Evolutionary conservation across 805 yeast species (phyloP).

Genomic region (Saturnispora galanensis): DNA sequence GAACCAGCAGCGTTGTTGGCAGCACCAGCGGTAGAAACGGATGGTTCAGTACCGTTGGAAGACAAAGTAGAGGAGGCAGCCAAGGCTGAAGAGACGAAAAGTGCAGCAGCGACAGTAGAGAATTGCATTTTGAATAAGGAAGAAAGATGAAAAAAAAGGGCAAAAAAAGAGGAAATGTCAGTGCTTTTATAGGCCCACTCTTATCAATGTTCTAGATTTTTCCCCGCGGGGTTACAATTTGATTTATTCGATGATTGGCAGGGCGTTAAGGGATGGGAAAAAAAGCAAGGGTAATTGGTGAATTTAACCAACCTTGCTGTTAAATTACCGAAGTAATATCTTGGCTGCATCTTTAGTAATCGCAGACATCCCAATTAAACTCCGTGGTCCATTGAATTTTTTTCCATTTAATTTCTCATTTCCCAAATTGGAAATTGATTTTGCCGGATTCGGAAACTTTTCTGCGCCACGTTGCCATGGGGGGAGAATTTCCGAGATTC

Average conservation of each 20-base stretch:
- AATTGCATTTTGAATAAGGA: conserved; percentile 48
- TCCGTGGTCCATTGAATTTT: too few species aligned
- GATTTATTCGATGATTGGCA: too few species aligned
- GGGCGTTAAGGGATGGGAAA: too few species aligned
- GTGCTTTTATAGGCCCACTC: background rate
- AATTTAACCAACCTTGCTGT: too few species aligned
- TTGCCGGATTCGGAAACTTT: background rate
- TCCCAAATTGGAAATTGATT: background rate
- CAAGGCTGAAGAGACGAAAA: conserved; percentile 63
- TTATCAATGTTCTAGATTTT: background rate
- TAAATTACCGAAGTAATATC: too few species aligned
- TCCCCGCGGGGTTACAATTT: too few species aligned
- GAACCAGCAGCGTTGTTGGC: conserved; percentile 39
- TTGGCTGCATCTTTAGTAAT: too few species aligned
- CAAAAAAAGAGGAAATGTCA: background rate
- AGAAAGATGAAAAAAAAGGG: background rate
- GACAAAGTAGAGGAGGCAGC: conserved; percentile 43
- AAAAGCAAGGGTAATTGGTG: too few species aligned
- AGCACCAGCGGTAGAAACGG: conserved; percentile 36
- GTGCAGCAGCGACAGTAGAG: conserved; percentile 55
- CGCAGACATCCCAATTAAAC: too few species aligned
- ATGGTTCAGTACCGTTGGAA: conserved; percentile 29
- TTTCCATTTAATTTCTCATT: too few species aligned
- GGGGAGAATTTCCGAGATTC: background rate
- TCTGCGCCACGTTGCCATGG: background rate